Percentiles rank a stretch among this genome's conserved stretches.
These are phyloP conservation scores for Aureobasidium sp. DNA, from an alignment of 2,329 filamentous ascomycete species.

Conservation along the genomic window DNA sequence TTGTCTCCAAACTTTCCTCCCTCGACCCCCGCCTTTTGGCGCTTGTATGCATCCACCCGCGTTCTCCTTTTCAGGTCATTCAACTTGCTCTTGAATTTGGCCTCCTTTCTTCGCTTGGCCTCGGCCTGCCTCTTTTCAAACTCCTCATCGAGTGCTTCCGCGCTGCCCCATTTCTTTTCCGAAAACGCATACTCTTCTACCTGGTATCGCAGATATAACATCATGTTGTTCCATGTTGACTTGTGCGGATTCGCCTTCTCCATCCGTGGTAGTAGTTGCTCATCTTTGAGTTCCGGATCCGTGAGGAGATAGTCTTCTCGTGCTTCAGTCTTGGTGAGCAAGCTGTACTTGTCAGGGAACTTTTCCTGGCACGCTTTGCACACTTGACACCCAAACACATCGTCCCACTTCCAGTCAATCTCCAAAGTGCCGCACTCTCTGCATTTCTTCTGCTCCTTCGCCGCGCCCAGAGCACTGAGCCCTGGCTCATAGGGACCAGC, in stretches of 20 bases:
- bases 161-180: slow-evolving; percentile 77
- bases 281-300: slow-evolving; percentile 86
- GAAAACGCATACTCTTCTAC: slow-evolving; percentile 88
- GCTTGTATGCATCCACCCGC: slow-evolving; percentile 77
- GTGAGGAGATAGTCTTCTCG: slow-evolving; percentile 92
- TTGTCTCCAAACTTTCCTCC: slow-evolving; percentile 64
- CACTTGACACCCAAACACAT: slow-evolving; percentile 66
- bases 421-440: slow-evolving; percentile 75
- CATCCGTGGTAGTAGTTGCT: slow-evolving; percentile 76
- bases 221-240: slow-evolving; percentile 96
- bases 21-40: slow-evolving; percentile 50
- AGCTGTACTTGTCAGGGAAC: slow-evolving; percentile 81
- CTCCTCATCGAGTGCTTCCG: slow-evolving; percentile 78
- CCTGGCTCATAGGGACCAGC: slow-evolving; percentile 83
- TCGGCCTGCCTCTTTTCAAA: slow-evolving; percentile 71
- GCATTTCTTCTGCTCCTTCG: slow-evolving; percentile 54
- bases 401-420: slow-evolving; percentile 93
- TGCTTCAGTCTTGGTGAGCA: slow-evolving; percentile 94
- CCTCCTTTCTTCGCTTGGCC: slow-evolving; percentile 78
- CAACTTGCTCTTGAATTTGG: slow-evolving; percentile 84
- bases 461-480: slow-evolving; percentile 64
- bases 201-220: slow-evolving; percentile 88
- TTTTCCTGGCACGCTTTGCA: slow-evolving; percentile 85
- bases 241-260: slow-evolving; percentile 92
- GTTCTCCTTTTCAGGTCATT: slow-evolving; percentile 89